Base-by-base conservation (phyloP, 371 early-diverging fungal species). In the Encephalitozoon cuniculi region DNA sequence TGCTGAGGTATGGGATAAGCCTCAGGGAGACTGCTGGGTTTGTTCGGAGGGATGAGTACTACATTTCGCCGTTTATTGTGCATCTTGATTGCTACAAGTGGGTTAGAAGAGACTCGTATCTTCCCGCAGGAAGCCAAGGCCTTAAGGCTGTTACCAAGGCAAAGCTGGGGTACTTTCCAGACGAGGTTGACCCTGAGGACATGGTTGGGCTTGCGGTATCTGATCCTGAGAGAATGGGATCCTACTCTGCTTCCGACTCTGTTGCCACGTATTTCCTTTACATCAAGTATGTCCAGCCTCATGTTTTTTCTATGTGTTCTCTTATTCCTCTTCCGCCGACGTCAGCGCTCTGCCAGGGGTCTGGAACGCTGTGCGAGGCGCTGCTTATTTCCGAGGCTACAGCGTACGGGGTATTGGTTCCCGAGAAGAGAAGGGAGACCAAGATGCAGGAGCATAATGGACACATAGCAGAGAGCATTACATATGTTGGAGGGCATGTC, bases 231-330 rank as follows among this genome's bases (percentile, higher is more conserved):
- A 89, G 87, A n/a, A 86, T 99, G 55, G 95, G 97, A 8, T 92
- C 94, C 67, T 97, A 97, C 83, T 96, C 97, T 15, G 99, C 97
- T 28, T 96, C 97, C 64, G 99, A 99, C 88, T 97, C 97, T 4
- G 95, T 99, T 1, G 97, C 97, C 0, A 97, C 97, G 0, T 97
- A 96, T 83, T 95, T 94, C 76, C 87, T 99, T 1, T 97, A 96
- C 83, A 93, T 94, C 91, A 96, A 97, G 87, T 96, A 96, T 83
- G 96, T 99, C 8, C 92, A 96, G 85, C 94, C 96, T 6, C 97
- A 97, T 81, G 94, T 96, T 55, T 99, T 96, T 82, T 97, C 98
- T 4, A 87, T 99, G 4, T 95, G 95, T 85, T 95, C 95, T 80
- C 91, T 99, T 72, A 94, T 99, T 78, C 99, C 99, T 0, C 87